Conservation (phyloP, 1,284 basidiomycete species). For the Ceratobasidium sp. region DNA sequence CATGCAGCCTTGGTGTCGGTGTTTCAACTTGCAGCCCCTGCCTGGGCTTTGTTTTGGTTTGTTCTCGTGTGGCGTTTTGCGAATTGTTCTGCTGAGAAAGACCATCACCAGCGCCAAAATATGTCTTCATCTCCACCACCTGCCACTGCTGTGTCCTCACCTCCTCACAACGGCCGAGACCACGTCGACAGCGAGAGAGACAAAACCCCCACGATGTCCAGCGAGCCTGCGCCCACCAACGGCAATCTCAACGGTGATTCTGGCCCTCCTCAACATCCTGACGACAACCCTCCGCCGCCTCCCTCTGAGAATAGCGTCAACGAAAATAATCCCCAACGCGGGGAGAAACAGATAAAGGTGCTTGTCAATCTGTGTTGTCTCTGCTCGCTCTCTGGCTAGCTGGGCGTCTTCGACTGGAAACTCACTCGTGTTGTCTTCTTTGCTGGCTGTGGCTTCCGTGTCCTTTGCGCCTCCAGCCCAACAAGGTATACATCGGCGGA, state of each 20-base stretch:
- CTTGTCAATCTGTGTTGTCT: constrained; percentile 70
- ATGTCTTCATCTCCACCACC: constrained; percentile 43
- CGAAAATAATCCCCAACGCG: constrained; percentile 1
- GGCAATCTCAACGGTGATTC: constrained; percentile 32
- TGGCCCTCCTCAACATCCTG: constrained; percentile 36
- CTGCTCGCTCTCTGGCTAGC: constrained; percentile 53
- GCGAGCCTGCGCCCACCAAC: constrained; percentile 29
- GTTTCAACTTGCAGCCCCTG: constrained; percentile 12
- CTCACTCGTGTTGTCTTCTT: constrained; percentile 64
- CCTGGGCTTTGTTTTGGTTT: constrained; percentile 30
- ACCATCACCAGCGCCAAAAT: constrained; percentile 39
- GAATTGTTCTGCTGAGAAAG: constrained; percentile 42
- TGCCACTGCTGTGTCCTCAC: constrained; percentile 38
- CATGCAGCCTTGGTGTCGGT: too few species aligned
- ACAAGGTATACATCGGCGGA: constrained; percentile 90
- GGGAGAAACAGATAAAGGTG: constrained; percentile 90
- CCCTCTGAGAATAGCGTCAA: constrained; percentile 32
- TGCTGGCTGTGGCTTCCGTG: constrained; percentile 63
- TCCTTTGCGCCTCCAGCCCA: constrained; percentile 69
- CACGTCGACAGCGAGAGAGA: constrained; percentile 27
- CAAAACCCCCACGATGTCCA: constrained; percentile 27
- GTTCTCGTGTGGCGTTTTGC: constrained; percentile 28
- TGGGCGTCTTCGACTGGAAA: constrained; percentile 51
- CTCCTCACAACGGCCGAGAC: constrained; percentile 35
- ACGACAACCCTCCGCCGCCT: constrained; percentile 32